Evolutionary conservation across 139 green algal species (phyloP).

Genomic region (Tetraselmis chui): DNA sequence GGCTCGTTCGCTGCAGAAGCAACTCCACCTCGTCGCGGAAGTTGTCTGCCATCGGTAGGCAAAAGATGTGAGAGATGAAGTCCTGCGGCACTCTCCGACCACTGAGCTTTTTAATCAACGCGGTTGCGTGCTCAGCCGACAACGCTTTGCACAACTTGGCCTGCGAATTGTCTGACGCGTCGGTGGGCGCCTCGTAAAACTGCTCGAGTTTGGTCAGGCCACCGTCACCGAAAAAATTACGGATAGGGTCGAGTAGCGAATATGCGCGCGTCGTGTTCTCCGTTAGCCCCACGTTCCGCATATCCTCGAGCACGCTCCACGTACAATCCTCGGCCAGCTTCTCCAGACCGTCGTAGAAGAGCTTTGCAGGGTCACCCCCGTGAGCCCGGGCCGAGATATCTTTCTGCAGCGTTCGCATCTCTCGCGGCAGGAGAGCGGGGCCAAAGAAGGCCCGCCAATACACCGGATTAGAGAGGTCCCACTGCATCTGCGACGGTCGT

Average conservation of each 20-base stretch:
- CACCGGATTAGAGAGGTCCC: constrained; percentile 25
- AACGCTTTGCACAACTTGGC: not conserved
- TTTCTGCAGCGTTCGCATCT: not conserved
- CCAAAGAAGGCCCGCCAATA: constrained; percentile 30
- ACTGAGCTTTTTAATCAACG: not conserved
- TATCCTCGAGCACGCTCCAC: not conserved
- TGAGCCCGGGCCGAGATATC: constrained; percentile 17
- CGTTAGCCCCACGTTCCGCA: not conserved
- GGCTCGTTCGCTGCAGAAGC: not conserved
- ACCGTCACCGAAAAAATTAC: not conserved
- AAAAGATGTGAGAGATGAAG: not conserved
- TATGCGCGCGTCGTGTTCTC: not conserved
- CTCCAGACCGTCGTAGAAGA: constrained; percentile 51
- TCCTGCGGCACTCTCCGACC: not conserved
- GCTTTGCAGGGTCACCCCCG: constrained; percentile 28
- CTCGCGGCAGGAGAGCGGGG: not conserved
- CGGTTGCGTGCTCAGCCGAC: not conserved
- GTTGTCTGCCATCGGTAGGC: not conserved
- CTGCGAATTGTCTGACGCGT: not conserved
- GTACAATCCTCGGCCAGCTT: constrained; percentile 21
- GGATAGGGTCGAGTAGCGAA: no score
- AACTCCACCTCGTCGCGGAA: not conserved
- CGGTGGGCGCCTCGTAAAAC: not conserved
- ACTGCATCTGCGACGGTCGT: constrained; percentile 46
- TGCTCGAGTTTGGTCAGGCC: not conserved